Base-by-base conservation (phyloP, 2,329 filamentous ascomycete genomes). In the Botrytis hyacinthi region DNA sequence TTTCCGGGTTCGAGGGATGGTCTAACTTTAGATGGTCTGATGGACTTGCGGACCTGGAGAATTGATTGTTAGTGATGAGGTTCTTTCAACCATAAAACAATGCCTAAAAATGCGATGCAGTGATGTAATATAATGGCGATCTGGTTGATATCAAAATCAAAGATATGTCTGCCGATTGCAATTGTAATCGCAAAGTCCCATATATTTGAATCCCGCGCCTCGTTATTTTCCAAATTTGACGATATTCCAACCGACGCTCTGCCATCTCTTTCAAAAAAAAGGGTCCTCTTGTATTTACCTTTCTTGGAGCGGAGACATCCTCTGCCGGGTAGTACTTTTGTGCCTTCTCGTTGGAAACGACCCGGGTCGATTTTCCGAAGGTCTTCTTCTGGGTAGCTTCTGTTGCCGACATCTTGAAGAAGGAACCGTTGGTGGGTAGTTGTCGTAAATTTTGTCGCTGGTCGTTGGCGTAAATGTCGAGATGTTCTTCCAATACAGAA, bases 251-350 rank as follows among this genome's bases (percentile, higher is more conserved):
- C 70, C 66, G 72, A 48, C 71, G 29, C 71, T 59, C 59, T 60
- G 75, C 80, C 94, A 90, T 37, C n/a, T 37, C 65, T 40, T 59
- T 29, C 44, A 54, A 72, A 72, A 72, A 72, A 60, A 69, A 35
- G 71, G 60, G 32, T 60, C 63, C 54, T 65, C n/a, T 46, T 68
- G 63, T 72, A 72, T 72, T 72, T 90, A 99, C 96, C 93, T 97
- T 95, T 91, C 95, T 97, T 83, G 91, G 90, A 87, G 92, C 87
- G 84, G 89, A 84, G 84, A 95, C 93, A 86, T 98, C 95, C 86
- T 97, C 93, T 84, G 94, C 93, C 85, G 94, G 93, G 89, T 99
- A 99, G 94, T 95, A 99, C 89, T 98, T 98, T 90, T 93, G 91
- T 83, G 95, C 95, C 93, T 97, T 97, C 87, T 97, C 91, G 84